These are phyloP conservation scores for Cryphonectria japonica DNA, from an alignment of 2,329 filamentous ascomycete genomes.

Conservation along the genomic window DNA sequence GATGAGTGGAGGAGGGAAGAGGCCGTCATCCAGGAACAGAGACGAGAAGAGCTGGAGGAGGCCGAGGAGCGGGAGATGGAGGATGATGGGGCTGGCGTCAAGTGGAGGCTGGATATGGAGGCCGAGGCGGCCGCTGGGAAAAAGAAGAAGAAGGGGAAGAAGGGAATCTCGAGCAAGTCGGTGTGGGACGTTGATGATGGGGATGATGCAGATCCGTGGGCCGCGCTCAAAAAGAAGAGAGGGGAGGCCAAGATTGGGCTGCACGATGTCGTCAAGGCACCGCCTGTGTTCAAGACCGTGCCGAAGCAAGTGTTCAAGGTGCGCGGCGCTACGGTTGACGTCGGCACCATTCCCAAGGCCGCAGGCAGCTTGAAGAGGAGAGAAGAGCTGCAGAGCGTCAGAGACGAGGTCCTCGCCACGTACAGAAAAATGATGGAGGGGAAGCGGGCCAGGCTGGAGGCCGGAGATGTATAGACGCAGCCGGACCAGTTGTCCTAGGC, in stretches of 20 bases:
- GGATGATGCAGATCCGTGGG: constrained; percentile 74
- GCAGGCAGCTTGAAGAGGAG: constrained; percentile 73
- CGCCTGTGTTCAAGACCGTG: constrained; percentile 71
- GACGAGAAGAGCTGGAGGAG: constrained; percentile 67
- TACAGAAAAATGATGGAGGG: constrained; percentile 73
- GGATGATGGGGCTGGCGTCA: constrained; percentile 56
- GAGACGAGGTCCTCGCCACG: constrained; percentile 71
- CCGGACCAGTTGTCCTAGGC: not conserved
- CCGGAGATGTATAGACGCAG: not conserved
- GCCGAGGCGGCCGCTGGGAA: constrained; percentile 44
- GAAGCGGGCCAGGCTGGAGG: constrained; percentile 40
- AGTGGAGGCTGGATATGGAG: constrained; percentile 51
- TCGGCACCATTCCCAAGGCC: constrained; percentile 69
- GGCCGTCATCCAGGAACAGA: constrained; percentile 63
- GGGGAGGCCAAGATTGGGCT: constrained; percentile 57
- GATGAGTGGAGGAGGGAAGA: constrained; percentile 76
- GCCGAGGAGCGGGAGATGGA: constrained; percentile 67
- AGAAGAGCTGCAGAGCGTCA: constrained; percentile 72
- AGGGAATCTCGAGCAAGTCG: constrained; percentile 42
- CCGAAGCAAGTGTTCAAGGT: constrained; percentile 67
- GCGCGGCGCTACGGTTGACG: constrained; percentile 66
- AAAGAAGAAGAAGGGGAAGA: constrained; percentile 47
- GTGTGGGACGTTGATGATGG: constrained; percentile 51
- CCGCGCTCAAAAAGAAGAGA: constrained; percentile 68
- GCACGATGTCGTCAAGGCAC: constrained; percentile 71